Percentiles rank a stretch among this genome's conserved stretches.
Conservation (phyloP, 2,329 filamentous ascomycete species). For the Colletotrichum limetticola region DNA sequence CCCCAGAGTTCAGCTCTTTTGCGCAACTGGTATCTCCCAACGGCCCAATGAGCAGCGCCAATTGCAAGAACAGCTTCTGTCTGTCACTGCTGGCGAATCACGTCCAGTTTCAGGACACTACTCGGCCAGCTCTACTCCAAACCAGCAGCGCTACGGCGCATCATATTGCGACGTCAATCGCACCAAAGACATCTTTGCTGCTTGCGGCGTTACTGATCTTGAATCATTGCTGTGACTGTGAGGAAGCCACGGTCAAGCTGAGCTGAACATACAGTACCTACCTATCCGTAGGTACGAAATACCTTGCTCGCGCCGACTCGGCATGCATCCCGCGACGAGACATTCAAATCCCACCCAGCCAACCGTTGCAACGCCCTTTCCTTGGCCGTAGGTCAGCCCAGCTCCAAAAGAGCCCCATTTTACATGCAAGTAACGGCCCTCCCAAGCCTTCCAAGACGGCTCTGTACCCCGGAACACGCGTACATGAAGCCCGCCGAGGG, state of each 20-base stretch:
- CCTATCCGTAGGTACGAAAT: neutral
- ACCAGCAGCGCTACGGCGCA: conserved; percentile 5
- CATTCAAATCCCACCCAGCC: conserved; percentile 16
- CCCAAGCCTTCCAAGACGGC: conserved; percentile 21
- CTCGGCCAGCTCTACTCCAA: conserved; percentile 22
- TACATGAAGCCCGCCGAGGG: conserved; percentile 24
- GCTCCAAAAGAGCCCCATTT: conserved; percentile 23
- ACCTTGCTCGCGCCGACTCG: neutral
- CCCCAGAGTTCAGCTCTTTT: neutral
- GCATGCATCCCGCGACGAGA: conserved; percentile 8
- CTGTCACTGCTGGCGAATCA: conserved; percentile 22
- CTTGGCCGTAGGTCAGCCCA: conserved; percentile 18
- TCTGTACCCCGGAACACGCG: conserved; percentile 25
- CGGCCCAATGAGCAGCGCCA: conserved; percentile 25
- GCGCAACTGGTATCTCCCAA: conserved; percentile 1
- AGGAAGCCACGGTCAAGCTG: neutral
- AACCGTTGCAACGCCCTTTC: neutral
- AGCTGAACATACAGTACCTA: conserved; percentile 11
- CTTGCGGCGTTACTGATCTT: neutral
- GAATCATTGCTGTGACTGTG: neutral
- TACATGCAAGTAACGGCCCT: conserved; percentile 30
- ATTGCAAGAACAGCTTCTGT: conserved; percentile 14
- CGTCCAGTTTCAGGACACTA: conserved; percentile 26
- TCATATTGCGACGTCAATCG: conserved; percentile 13
- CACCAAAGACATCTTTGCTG: neutral